Base-by-base conservation (phyloP, 2,329 filamentous ascomycete genomes). In the Paraphoma sp. region DNA sequence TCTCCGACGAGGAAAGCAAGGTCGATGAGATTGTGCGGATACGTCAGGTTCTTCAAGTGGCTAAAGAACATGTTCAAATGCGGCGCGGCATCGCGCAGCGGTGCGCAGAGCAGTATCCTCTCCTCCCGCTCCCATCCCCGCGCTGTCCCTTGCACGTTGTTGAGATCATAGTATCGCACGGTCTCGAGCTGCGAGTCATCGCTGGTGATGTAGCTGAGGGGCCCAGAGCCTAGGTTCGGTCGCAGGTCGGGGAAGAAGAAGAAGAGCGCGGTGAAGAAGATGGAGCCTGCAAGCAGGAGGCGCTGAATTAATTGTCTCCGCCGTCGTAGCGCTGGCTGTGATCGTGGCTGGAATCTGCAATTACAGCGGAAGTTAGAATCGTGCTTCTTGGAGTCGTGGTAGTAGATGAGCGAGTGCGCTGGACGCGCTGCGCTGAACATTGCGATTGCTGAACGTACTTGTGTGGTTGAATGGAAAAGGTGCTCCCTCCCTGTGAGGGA, bases 11-110 rank as follows among this genome's bases (percentile, higher is more conserved):
- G 83, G 73, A 99, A 99, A 6, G 95, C 95, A 45, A 99, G 84
- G 75, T 99, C 95, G 73, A 99, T 96, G 48, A 99, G 84, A 74
- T 96, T 90, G 76, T 99, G 95, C 0, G 95, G 95, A 73, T 99
- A 99, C 16, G 95, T 99, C 65, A 99, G 89, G 79, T 99, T 99
- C 66, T 88, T 89, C 56, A 99, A 84, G 75, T 99, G 96, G n/a
- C 90, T 90, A 80, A 99, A 99, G 85, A 99, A 98, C 94, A 99
- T 98, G 59, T 89, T 87, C 47, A 99, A 80, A 83, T 99, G 95
- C 28, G 91, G 85, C 71, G 96, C 89, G 45, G 95, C 95, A 77
- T 99, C 96, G 77, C 95, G 87, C 53, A 99, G 85, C 44, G 95
- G 95, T 14, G 96, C 95, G 77, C 95, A 98, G 55, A 99, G 86